These are phyloP conservation scores for Trypanosoma caninum DNA, from an alignment of 208 protist genomes.

Conservation along the genomic window DNA sequence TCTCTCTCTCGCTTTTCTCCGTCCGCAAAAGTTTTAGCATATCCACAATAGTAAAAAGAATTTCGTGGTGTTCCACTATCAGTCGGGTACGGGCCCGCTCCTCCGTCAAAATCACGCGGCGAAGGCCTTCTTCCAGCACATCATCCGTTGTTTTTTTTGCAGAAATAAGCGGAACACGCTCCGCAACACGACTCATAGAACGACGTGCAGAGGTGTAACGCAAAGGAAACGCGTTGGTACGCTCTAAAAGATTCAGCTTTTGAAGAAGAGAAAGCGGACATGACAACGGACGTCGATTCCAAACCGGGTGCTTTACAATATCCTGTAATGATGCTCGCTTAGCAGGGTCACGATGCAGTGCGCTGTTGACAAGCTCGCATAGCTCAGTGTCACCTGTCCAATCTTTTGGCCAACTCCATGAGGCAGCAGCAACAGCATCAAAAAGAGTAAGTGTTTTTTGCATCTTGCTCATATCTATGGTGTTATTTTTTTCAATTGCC, in stretches of 20 bases:
- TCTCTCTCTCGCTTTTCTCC: constrained; percentile 29
- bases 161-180: constrained; percentile 29
- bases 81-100: constrained; percentile 50
- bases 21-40: constrained; percentile 31
- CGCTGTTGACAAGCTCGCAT: constrained; percentile 55
- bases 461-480: constrained; percentile 53
- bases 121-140: constrained; percentile 41
- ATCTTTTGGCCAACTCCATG: constrained; percentile 74
- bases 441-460: constrained; percentile 75
- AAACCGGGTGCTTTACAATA: constrained; percentile 72
- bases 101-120: constrained; percentile 49
- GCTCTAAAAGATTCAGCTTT: constrained; percentile 72
- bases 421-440: constrained; percentile 61
- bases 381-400: constrained; percentile 64
- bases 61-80: constrained; percentile 58
- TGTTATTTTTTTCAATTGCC: constrained; percentile 54
- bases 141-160: constrained; percentile 36
- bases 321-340: constrained; percentile 65
- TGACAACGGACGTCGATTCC: constrained; percentile 74
- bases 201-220: constrained; percentile 10
- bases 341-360: constrained; percentile 47
- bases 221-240: constrained; percentile 15
- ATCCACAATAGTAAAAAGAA: constrained; percentile 39
- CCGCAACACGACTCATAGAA: constrained; percentile 39
- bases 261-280: constrained; percentile 76